Percentiles rank a stretch among this genome's conserved stretches.
These are phyloP conservation scores for Rubroboletus satanas DNA, from an alignment of 768 basidiomycete species.

Conservation along the genomic window DNA sequence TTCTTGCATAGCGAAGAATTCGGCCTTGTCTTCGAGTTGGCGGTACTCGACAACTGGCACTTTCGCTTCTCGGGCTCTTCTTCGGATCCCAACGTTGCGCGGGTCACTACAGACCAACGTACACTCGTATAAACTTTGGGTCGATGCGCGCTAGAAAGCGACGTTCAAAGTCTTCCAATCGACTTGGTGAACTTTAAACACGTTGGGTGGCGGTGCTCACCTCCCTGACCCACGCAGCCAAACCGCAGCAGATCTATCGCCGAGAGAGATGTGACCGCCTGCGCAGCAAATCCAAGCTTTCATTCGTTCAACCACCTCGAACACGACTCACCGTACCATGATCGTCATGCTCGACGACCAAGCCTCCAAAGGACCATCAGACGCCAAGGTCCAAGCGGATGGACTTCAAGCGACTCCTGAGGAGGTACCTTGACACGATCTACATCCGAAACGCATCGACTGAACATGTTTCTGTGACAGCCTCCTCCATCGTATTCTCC, in stretches of 20 bases:
- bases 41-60: too few relatives aligned
- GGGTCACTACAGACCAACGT: background rate
- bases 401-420: background rate
- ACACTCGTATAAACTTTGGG: background rate
- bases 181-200: background rate
- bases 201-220: background rate
- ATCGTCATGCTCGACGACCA: constrained; percentile 1
- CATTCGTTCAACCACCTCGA: background rate
- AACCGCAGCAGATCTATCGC: background rate
- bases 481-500: constrained; percentile 26
- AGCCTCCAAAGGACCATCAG: background rate
- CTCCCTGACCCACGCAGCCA: background rate
- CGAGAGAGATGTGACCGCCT: too few relatives aligned
- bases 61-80: background rate
- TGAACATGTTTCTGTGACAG: constrained; percentile 1
- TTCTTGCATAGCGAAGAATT: background rate
- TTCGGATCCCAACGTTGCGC: too few relatives aligned
- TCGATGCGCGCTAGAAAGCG: background rate
- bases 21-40: too few relatives aligned
- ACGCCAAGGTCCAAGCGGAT: background rate
- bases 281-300: background rate
- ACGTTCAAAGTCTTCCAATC: background rate
- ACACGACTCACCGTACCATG: background rate
- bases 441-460: background rate
- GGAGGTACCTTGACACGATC: constrained; percentile 4